These are phyloP conservation scores for Neonectria neomacrospora DNA, from an alignment of 2,329 filamentous ascomycete species.

Conservation along the genomic window DNA sequence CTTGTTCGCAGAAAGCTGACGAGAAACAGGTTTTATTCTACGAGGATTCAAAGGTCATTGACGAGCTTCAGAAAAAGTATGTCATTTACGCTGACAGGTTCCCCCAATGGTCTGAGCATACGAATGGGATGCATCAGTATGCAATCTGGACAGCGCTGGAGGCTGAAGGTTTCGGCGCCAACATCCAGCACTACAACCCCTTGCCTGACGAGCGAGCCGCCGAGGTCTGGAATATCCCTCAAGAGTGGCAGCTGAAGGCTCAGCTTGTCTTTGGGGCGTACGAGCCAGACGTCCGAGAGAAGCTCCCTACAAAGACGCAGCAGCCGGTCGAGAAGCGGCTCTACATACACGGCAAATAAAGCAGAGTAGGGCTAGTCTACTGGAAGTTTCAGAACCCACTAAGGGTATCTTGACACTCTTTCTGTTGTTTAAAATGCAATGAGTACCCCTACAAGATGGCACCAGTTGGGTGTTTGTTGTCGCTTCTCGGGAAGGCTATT, in stretches of 20 bases:
- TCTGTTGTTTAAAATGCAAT: too few relatives aligned
- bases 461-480: too few relatives aligned
- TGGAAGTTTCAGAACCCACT: too few relatives aligned
- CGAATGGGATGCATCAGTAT: conserved; percentile 74
- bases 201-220: conserved; percentile 68
- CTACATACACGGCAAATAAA: neutral
- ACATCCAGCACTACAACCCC: conserved; percentile 77
- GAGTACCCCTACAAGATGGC: too few relatives aligned
- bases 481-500: too few relatives aligned
- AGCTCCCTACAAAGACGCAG: too few relatives aligned
- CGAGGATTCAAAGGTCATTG: conserved; percentile 64
- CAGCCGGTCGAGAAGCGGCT: too few relatives aligned
- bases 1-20: neutral
- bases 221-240: conserved; percentile 64
- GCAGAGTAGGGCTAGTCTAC: too few relatives aligned
- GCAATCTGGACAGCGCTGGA: conserved; percentile 72
- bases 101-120: conserved; percentile 70
- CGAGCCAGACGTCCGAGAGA: too few relatives aligned
- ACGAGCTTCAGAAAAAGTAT: conserved; percentile 47
- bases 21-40: conserved; percentile 64
- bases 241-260: conserved; percentile 66
- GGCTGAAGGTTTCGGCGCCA: conserved; percentile 71
- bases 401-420: too few relatives aligned
- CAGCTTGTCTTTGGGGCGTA: conserved; percentile 70
- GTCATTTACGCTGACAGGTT: conserved; percentile 71